These are phyloP conservation scores for Kwoniella mangroviensis DNA, from an alignment of 768 basidiomycete species.

Conservation along the genomic window DNA sequence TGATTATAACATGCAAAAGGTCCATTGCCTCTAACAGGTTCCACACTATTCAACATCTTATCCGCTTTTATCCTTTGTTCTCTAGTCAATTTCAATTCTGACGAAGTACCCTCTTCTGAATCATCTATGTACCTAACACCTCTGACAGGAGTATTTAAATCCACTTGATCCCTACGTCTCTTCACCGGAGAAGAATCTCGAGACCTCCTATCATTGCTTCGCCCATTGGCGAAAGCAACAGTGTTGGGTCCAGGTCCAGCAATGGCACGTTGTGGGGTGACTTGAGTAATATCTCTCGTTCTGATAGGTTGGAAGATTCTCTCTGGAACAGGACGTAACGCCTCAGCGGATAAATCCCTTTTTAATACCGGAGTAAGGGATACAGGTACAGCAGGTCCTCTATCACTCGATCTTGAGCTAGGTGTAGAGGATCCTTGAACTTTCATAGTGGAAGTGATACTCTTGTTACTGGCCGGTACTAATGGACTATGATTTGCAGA, in stretches of 20 bases:
- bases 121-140: constrained; percentile 21
- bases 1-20: constrained; percentile 36
- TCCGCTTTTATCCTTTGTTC: constrained; percentile 30
- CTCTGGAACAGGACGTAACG: constrained; percentile 5
- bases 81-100: constrained; percentile 30
- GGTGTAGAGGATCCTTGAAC: background rate
- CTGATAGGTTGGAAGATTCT: constrained; percentile 16
- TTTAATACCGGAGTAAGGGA: constrained; percentile 12
- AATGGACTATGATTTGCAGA: constrained; percentile 1
- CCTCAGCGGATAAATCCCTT: constrained; percentile 14
- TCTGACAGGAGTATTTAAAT: constrained; percentile 13
- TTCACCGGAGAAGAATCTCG: constrained; percentile 1
- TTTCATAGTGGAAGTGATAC: background rate
- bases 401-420: constrained; percentile 1
- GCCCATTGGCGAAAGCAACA: background rate
- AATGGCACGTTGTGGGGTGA: background rate
- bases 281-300: constrained; percentile 7
- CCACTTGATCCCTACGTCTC: background rate
- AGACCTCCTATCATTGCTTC: background rate
- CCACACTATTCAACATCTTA: constrained; percentile 33
- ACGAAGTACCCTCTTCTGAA: constrained; percentile 31
- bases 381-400: background rate
- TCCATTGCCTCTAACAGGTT: constrained; percentile 31
- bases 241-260: constrained; percentile 14
- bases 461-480: constrained; percentile 5